phyloP scores from a whole-genome alignment of 2,329 filamentous ascomycete genomes.

The Emmonsiellopsis sp. region DNA sequence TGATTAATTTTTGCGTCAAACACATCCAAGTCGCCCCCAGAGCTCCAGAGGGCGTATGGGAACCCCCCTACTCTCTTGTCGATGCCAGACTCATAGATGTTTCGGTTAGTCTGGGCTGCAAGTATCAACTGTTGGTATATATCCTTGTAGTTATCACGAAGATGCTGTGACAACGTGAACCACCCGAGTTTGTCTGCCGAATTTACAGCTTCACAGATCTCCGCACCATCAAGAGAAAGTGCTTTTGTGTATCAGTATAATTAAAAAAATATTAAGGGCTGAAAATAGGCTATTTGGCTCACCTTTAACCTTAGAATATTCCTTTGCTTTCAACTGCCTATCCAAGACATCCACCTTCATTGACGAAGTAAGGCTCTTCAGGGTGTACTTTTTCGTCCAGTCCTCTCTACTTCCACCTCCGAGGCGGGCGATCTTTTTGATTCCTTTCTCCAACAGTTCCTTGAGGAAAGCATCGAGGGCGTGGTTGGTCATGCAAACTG shows the following conservation, averaged over 20 bases:
- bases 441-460: conserved; percentile 17
- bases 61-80: conserved; percentile 1
- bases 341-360: conserved; percentile 6
- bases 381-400: conserved; percentile 14
- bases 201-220: conserved; percentile 7
- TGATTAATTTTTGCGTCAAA: not conserved
- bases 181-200: conserved; percentile 4
- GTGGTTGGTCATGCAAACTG: conserved; percentile 25
- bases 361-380: conserved; percentile 9
- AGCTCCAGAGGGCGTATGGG: conserved; percentile 6
- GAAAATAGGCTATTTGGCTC: not conserved
- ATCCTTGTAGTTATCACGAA: conserved; percentile 1
- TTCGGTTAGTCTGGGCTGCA: not conserved
- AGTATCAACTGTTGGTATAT: conserved; percentile 4
- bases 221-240: conserved; percentile 1
- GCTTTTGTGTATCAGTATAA: not conserved
- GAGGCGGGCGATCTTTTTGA: conserved; percentile 19
- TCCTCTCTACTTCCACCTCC: conserved; percentile 20
- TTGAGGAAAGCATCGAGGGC: conserved; percentile 23
- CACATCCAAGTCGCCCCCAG: conserved; percentile 1
- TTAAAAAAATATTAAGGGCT: not conserved
- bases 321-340: not conserved
- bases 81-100: not conserved
- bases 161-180: conserved; percentile 4
- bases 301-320: conserved; percentile 1